These are phyloP conservation scores for Plasmodium cynomolgi DNA, from an alignment of 169 alveolate genomes.

Conservation along the genomic window DNA sequence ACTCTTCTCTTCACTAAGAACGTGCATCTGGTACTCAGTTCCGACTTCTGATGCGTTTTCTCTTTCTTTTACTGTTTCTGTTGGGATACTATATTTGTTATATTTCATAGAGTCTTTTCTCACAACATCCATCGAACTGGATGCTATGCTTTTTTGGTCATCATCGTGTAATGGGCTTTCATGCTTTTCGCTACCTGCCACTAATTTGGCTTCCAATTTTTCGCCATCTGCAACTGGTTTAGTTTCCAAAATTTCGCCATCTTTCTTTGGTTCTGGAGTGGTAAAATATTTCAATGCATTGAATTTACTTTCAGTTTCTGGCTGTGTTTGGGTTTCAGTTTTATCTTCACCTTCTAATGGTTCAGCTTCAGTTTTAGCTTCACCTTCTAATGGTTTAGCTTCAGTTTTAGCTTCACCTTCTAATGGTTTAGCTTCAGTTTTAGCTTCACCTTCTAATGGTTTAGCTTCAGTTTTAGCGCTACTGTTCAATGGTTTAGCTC, in stretches of 20 bases:
- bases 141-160: too few relatives aligned
- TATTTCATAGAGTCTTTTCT: neutral
- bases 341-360: neutral
- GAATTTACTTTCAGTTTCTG: neutral
- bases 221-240: neutral
- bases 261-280: neutral
- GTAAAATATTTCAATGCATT: neutral
- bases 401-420: neutral
- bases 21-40: neutral
- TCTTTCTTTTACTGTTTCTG: neutral
- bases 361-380: neutral
- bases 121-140: neutral
- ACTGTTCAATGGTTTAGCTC: neutral
- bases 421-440: neutral
- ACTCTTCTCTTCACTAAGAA: neutral
- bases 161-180: neutral
- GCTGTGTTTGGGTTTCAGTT: neutral
- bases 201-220: neutral
- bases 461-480: neutral
- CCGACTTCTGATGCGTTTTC: neutral
- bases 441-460: neutral
- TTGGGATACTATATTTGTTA: neutral
- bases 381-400: neutral
- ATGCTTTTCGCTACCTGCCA: neutral
- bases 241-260: neutral